Percentiles rank a stretch among this genome's conserved stretches.
phyloP scores from a whole-genome alignment of 2,329 filamentous ascomycete genomes.

The Aspergillus sp. region DNA sequence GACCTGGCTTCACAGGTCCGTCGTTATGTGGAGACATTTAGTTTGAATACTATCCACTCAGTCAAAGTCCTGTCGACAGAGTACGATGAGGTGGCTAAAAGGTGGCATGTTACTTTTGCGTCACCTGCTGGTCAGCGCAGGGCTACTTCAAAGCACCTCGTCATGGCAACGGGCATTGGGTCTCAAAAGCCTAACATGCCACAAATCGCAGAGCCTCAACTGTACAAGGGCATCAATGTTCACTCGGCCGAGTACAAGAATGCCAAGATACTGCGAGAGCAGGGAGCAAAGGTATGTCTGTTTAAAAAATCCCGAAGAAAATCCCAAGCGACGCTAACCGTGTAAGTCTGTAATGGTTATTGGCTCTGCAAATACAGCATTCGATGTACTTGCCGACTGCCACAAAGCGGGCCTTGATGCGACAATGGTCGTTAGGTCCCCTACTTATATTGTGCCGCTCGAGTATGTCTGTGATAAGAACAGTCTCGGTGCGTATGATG shows the following conservation, averaged over 20 bases:
- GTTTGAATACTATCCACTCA: slow-evolving; percentile 36
- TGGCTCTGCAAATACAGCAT: slow-evolving; percentile 51
- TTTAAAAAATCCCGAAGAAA: background rate
- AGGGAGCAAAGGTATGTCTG: slow-evolving; percentile 15
- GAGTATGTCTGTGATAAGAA: slow-evolving; percentile 26
- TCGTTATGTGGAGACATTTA: slow-evolving; percentile 32
- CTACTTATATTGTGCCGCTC: slow-evolving; percentile 37
- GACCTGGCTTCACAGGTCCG: slow-evolving; percentile 22
- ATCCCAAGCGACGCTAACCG: background rate
- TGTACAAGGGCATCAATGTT: slow-evolving; percentile 20
- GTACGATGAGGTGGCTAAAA: slow-evolving; percentile 22
- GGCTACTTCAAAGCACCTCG: slow-evolving; percentile 20
- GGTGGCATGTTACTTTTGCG: slow-evolving; percentile 30
- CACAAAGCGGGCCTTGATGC: slow-evolving; percentile 42
- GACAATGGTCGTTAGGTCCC: slow-evolving; percentile 50
- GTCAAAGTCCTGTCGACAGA: slow-evolving; percentile 28
- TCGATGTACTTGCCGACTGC: slow-evolving; percentile 53
- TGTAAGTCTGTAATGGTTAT: slow-evolving; percentile 46
- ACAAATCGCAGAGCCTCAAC: slow-evolving; percentile 9
- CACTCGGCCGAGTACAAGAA: slow-evolving; percentile 20
- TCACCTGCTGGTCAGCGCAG: slow-evolving; percentile 14
- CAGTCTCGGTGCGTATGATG: slow-evolving; percentile 32
- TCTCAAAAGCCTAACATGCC: slow-evolving; percentile 23
- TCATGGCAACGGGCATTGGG: slow-evolving; percentile 25
- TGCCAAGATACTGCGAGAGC: slow-evolving; percentile 12